These are phyloP conservation scores for Boletus sp. DNA, from an alignment of 1,284 basidiomycete genomes.

Conservation along the genomic window DNA sequence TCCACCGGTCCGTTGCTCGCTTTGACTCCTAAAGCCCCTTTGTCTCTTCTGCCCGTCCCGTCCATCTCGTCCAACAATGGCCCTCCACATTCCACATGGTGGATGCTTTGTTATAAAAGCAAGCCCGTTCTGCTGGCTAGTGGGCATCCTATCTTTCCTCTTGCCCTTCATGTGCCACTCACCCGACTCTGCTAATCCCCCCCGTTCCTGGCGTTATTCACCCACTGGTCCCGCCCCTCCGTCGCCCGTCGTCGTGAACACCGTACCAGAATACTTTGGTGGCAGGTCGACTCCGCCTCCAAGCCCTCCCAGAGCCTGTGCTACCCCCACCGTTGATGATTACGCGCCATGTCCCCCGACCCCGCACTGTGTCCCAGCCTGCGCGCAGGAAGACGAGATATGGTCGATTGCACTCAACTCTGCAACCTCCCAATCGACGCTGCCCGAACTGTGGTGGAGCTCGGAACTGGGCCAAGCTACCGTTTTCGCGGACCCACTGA, in stretches of 20 bases:
- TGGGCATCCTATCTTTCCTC: constrained; percentile 1
- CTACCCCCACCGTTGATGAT: neutral
- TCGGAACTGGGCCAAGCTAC: neutral
- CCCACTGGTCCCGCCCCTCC: constrained; percentile 4
- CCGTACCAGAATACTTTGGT: neutral
- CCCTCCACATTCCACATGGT: neutral
- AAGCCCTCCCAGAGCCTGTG: neutral
- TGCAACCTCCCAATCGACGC: too few species aligned
- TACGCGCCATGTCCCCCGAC: constrained; percentile 18
- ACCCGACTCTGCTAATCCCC: neutral
- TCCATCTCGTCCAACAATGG: neutral
- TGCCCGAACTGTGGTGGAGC: too few species aligned
- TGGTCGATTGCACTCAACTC: neutral
- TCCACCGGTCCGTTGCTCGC: constrained; percentile 37
- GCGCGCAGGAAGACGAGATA: neutral
- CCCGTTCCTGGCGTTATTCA: constrained; percentile 2
- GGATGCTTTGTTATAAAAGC: constrained; percentile 15
- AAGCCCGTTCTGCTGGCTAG: neutral
- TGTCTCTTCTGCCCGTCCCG: neutral
- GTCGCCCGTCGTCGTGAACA: constrained; percentile 11
- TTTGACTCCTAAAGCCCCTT: neutral
- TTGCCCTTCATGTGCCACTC: constrained; percentile 6
- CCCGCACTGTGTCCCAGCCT: constrained; percentile 2
- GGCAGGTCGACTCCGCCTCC: constrained; percentile 13
- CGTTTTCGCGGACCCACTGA: neutral